These are phyloP conservation scores for Mortierella antarctica DNA, from an alignment of 192 early-diverging fungal genomes.

Conservation along the genomic window DNA sequence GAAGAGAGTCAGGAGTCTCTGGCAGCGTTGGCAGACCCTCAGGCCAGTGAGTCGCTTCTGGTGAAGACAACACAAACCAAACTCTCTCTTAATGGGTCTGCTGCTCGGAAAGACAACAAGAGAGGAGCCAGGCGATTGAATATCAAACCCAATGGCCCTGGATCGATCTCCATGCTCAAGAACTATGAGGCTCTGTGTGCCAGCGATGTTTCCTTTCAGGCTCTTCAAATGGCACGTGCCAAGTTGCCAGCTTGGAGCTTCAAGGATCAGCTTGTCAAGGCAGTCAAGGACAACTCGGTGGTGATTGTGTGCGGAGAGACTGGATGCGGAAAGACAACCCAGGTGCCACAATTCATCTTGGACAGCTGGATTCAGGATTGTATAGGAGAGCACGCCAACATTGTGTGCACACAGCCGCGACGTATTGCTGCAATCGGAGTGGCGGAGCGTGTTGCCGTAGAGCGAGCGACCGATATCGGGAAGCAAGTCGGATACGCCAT, in stretches of 20 bases:
- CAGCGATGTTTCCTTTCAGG: conserved; percentile 40
- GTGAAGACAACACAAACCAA: conserved; percentile 11
- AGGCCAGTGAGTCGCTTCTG: conserved; percentile 4
- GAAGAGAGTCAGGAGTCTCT: conserved; percentile 35
- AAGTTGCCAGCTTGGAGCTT: conserved; percentile 72
- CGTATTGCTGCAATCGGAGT: conserved; percentile 78
- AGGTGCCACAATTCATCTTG: conserved; percentile 90
- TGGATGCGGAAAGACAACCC: conserved; percentile 78
- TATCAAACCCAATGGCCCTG: conserved; percentile 49
- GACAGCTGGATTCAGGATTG: conserved; percentile 68
- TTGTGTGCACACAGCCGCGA: conserved; percentile 93
- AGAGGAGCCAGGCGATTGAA: conserved; percentile 8
- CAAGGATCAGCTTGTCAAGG: conserved; percentile 67
- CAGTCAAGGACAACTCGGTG: conserved; percentile 66
- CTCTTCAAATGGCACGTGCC: conserved; percentile 55
- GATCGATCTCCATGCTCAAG: conserved; percentile 37
- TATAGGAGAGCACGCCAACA: conserved; percentile 56
- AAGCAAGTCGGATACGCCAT: conserved; percentile 66
- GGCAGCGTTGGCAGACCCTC: background rate
- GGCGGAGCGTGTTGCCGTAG: conserved; percentile 69
- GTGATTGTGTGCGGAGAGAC: conserved; percentile 80
- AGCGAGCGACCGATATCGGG: conserved; percentile 59
- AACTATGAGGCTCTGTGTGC: conserved; percentile 27
- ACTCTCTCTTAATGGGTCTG: background rate
- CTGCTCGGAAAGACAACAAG: conserved; percentile 11